Conservation (phyloP, 306 rosid genomes). For the Sophora flavescens region DNA sequence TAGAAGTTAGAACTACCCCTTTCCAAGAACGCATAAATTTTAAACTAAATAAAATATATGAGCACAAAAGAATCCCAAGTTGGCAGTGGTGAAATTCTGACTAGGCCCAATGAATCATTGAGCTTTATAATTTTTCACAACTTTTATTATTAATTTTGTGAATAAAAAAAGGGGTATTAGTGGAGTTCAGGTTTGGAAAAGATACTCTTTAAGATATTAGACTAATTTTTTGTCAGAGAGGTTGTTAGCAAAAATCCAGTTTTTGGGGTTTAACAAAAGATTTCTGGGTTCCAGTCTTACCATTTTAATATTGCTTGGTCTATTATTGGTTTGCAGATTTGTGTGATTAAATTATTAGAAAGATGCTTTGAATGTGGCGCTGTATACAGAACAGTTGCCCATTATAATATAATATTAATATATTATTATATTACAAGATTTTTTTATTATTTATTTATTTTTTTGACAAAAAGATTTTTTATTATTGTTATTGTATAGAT, state of each 20-base stretch:
- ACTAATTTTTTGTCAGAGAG: slow-evolving; percentile 46
- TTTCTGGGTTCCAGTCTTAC: slow-evolving; percentile 55
- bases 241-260: slow-evolving; percentile 75
- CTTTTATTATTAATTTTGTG: slow-evolving; percentile 52
- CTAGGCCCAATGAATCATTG: slow-evolving; percentile 82
- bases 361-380: slow-evolving; percentile 93
- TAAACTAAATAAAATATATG: slow-evolving; percentile 22
- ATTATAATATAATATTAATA: slow-evolving; percentile 30
- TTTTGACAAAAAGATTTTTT: too few relatives aligned
- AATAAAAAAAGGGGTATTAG: slow-evolving; percentile 56
- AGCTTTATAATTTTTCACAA: slow-evolving; percentile 61
- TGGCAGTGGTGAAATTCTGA: slow-evolving; percentile 91
- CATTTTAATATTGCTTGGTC: slow-evolving; percentile 56
- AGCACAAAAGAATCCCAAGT: slow-evolving; percentile 79
- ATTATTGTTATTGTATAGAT: too few relatives aligned
- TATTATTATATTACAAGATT: slow-evolving; percentile 26
- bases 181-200: slow-evolving; percentile 91
- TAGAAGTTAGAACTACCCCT: slow-evolving; percentile 62
- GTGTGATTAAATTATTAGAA: slow-evolving; percentile 60
- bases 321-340: slow-evolving; percentile 72
- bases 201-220: slow-evolving; percentile 56
- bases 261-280: slow-evolving; percentile 63
- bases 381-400: slow-evolving; percentile 55
- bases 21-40: slow-evolving; percentile 23
- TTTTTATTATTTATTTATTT: too few relatives aligned